A percentile compares a stretch with the other conserved stretches of the same genome.
phyloP scores from a whole-genome alignment of 306 rosid species.

The Fragaria ananassa region DNA sequence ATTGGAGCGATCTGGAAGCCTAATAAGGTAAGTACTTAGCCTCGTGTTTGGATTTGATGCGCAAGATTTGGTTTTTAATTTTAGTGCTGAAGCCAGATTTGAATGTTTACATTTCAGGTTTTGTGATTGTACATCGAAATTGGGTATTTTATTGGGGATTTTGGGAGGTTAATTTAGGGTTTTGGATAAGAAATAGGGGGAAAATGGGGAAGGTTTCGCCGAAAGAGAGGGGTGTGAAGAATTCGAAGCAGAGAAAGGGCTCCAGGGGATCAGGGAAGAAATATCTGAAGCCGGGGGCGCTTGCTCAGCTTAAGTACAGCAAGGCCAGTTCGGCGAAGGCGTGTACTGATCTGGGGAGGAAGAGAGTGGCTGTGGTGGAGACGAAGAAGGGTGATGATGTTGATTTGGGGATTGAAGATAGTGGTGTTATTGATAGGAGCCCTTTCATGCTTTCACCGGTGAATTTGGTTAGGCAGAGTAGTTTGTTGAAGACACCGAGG shows the following conservation, averaged over 20 bases:
- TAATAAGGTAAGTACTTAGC: conserved; percentile 1
- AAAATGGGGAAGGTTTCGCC: conserved; percentile 69
- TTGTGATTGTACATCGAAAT: neutral
- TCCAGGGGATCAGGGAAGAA: conserved; percentile 43
- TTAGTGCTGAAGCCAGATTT: neutral
- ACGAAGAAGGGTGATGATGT: conserved; percentile 29
- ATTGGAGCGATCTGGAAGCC: conserved; percentile 12
- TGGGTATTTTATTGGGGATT: conserved; percentile 1
- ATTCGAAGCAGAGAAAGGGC: conserved; percentile 43
- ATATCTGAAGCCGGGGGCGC: conserved; percentile 79
- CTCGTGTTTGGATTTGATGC: neutral
- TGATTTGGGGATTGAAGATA: conserved; percentile 31
- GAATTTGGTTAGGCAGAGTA: conserved; percentile 4
- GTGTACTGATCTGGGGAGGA: conserved; percentile 65
- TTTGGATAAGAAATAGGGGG: neutral
- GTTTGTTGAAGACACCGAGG: conserved; percentile 27
- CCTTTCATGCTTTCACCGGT: conserved; percentile 62
- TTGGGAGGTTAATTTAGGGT: neutral
- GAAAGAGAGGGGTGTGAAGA: conserved; percentile 49
- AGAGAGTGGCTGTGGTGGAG: conserved; percentile 51
- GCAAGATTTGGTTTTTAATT: neutral
- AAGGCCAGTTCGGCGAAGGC: conserved; percentile 42
- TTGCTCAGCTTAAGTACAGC: conserved; percentile 73
- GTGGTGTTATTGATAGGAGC: conserved; percentile 45
- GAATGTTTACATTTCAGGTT: conserved; percentile 21